Conservation (phyloP, 164 flowering plant genomes). For the Magnolia officinalis region DNA sequence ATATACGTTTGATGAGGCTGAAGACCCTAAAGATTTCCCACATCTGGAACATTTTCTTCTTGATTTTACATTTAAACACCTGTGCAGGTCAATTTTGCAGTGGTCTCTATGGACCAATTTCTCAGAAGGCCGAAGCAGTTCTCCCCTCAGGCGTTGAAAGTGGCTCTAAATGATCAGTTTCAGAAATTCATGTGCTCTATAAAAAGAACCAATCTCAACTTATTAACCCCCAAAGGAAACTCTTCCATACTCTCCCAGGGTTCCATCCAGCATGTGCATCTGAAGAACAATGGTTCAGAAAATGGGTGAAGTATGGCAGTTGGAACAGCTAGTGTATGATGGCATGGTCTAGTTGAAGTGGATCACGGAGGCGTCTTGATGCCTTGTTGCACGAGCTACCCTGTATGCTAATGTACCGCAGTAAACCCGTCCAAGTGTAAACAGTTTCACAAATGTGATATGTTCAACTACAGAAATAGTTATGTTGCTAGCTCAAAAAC, state of each 20-base stretch:
- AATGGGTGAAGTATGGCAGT: slow-evolving; percentile 2
- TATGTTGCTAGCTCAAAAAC: neutral
- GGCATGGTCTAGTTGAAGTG: too few relatives aligned
- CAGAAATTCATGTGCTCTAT: slow-evolving; percentile 24
- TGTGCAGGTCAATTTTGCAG: slow-evolving; percentile 32
- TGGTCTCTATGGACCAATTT: slow-evolving; percentile 22
- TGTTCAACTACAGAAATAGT: neutral
- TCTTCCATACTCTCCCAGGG: slow-evolving; percentile 5
- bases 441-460: neutral
- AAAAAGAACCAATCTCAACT: slow-evolving; percentile 13
- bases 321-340: neutral
- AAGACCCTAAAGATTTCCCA: neutral
- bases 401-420: neutral
- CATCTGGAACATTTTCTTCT: neutral
- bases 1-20: neutral
- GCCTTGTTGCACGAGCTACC: neutral
- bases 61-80: neutral
- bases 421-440: neutral
- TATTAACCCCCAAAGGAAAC: slow-evolving; percentile 1
- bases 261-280: neutral
- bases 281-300: slow-evolving; percentile 10
- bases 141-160: slow-evolving; percentile 29
- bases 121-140: slow-evolving; percentile 30
- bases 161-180: slow-evolving; percentile 18
- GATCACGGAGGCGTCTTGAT: neutral